Base-by-base conservation (phyloP, 2,329 filamentous ascomycete genomes). In the Aspergillus clavatus region DNA sequence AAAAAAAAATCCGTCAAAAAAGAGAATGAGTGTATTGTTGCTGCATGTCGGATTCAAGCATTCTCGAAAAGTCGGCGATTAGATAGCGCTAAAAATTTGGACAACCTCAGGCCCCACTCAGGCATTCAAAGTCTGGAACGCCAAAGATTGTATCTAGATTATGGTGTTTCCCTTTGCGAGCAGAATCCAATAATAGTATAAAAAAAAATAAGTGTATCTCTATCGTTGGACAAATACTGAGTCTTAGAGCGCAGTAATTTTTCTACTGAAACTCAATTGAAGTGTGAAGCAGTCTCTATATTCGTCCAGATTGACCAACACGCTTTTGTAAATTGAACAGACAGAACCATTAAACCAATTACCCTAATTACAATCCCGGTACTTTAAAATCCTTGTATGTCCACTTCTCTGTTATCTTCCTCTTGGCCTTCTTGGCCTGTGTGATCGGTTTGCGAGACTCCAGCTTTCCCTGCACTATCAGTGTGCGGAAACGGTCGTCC, bases 361-460 rank as follows among this genome's bases (percentile, higher is more conserved):
- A 59, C 16, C 56, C 48, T 46, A 51, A 47, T 38, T 49, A 51
- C 38, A 58, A 38, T 8, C 65, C 66, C 46, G 65, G 65, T 14
- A 87, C 69, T 57, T 75, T 78, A 70, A 95, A 98, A 66, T 98
- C 93, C 77, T 98, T 98, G 75, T 95, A 87, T 36, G 84, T 82
- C 93, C 93, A 98, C 72, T 97, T 98, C 79, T 97, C 93, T 5
- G 89, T 95, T 41, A 83, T 70, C 67, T 87, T 88, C 56, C 75
- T 83, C 77, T 83, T 90, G 52, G 81, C 80, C 75, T 93, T 87
- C 78, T 87, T 95, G 60, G 79, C 79, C 72, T 93, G 91, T 5
- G 84, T 80, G 46, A 91, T 80, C 42, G 84, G 83, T 64, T 84
- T 84, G 57, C 93, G 79, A 40, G 81, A 80, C 75, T 98, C 93